Base-by-base conservation (phyloP, 768 basidiomycete genomes). In the Boletus sp. region DNA sequence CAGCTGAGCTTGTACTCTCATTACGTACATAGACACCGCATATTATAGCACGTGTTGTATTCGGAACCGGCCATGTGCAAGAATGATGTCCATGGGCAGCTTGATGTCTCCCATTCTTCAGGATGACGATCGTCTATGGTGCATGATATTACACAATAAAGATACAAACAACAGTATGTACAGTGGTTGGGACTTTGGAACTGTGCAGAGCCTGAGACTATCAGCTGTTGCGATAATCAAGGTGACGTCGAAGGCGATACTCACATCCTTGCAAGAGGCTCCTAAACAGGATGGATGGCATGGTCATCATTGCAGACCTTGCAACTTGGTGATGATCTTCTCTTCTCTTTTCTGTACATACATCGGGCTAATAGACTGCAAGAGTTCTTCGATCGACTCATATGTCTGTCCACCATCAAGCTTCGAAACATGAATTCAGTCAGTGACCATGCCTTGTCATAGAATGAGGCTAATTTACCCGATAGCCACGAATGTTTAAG, bases 341-440 rank as follows among this genome's bases (percentile, higher is more conserved):
- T 80, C 79, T 56, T 79, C 77, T 53, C 73, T 72, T 58, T 71
- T 79, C 56, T 69, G 68, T 43, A 66, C 67, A 61, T 84, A 88
- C 59, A 77, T 66, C n/a, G 77, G 74, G 65, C 87, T 89, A 49
- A 75, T 63, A 15, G 77, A 72, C 47, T 75, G 74, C 33, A 90
- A 74, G 27, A 88, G 73, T 30, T 73, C 75, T 46, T 88, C 87
- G 19, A 88, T 63, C 19, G 78, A 79, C 68, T 90, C 87, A 53
- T 79, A 82, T 9, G 69, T 67, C 53, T 59, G 56, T 42, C 68
- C 65, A 32, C 29, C 62, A 38, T 68, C 65, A 33, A 62, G 32
- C 70, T 69, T 58, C 50, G 47, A 54, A 52, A 59, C 53, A 50
- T 49, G 60, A 44, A 13, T 33, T 53, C 30, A 30, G 42, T 65